These are phyloP conservation scores for Phoma herbarum DNA, from an alignment of 2,329 filamentous ascomycete genomes.

Conservation along the genomic window DNA sequence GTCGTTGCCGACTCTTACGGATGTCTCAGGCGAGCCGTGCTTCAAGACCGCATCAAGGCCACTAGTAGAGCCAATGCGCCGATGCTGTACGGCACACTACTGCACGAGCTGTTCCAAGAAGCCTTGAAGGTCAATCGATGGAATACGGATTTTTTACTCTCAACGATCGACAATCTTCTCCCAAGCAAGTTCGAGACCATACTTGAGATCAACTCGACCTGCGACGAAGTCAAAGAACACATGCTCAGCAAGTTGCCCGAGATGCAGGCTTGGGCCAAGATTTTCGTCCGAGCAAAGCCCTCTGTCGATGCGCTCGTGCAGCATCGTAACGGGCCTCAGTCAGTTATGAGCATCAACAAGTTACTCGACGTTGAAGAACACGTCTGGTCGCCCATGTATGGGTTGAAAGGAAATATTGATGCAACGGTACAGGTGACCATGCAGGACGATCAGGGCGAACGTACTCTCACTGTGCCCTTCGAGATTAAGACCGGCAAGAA, in stretches of 20 bases:
- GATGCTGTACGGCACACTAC: conserved; percentile 89
- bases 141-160: conserved; percentile 72
- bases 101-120: conserved; percentile 95
- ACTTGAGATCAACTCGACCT: conserved; percentile 82
- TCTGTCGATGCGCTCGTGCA: conserved; percentile 77
- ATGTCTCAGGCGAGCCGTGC: conserved; percentile 87
- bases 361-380: conserved; percentile 97
- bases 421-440: conserved; percentile 91
- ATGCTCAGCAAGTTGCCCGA: conserved; percentile 84
- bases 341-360: conserved; percentile 88
- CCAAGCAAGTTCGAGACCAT: conserved; percentile 85
- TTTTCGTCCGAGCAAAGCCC: conserved; percentile 78
- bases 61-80: conserved; percentile 81
- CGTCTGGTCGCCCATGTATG: conserved; percentile 97
- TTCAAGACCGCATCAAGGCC: conserved; percentile 94
- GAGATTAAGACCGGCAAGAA: conserved; percentile 94
- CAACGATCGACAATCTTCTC: conserved; percentile 74
- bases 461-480: conserved; percentile 85
- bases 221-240: conserved; percentile 78
- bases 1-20: conserved; percentile 96
- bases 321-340: conserved; percentile 78
- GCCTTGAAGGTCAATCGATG: conserved; percentile 85
- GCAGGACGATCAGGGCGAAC: conserved; percentile 70
- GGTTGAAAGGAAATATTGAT: conserved; percentile 96
- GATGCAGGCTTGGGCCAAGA: conserved; percentile 80